phyloP scores from a whole-genome alignment of 2,329 filamentous ascomycete species.

The Phoma herbarum region DNA sequence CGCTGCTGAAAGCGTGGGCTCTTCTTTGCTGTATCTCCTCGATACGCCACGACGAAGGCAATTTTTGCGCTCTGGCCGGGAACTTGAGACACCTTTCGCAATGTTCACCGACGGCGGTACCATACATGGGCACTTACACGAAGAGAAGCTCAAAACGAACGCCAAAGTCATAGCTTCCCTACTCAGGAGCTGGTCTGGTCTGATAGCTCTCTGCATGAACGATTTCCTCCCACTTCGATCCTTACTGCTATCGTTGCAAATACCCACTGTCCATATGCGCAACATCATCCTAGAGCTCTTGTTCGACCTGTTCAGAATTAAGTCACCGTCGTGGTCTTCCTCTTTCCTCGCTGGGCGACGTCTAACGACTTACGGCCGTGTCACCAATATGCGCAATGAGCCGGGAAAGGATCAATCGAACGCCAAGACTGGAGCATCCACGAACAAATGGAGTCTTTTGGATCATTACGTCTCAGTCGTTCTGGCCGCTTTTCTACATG shows the following conservation, averaged over 20 bases:
- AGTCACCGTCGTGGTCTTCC: constrained; percentile 92
- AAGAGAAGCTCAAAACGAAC: constrained; percentile 80
- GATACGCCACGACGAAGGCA: constrained; percentile 83
- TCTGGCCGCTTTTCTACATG: constrained; percentile 82
- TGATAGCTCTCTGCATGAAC: constrained; percentile 88
- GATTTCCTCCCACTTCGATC: constrained; percentile 86
- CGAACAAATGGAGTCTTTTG: constrained; percentile 75
- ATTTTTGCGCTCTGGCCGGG: constrained; percentile 86
- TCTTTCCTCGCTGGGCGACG: constrained; percentile 92
- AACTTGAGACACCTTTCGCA: constrained; percentile 85
- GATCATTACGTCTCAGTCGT: constrained; percentile 94
- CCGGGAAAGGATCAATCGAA: constrained; percentile 60
- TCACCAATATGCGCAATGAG: constrained; percentile 79
- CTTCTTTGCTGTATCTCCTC: constrained; percentile 87
- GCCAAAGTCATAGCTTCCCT: constrained; percentile 91
- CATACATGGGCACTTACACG: constrained; percentile 60
- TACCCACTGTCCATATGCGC: constrained; percentile 63
- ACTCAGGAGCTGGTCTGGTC: constrained; percentile 90
- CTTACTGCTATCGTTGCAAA: constrained; percentile 72
- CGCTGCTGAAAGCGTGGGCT: constrained; percentile 86
- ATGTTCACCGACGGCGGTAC: constrained; percentile 85
- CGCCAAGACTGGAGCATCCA: constrained; percentile 74
- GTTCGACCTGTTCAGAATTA: constrained; percentile 86
- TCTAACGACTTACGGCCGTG: constrained; percentile 94
- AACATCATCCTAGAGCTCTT: constrained; percentile 89